Percentiles rank a stretch among this genome's conserved stretches.
Evolutionary conservation across 2,329 filamentous ascomycete species (phyloP).

Genomic region (Emergomyces africanus): DNA sequence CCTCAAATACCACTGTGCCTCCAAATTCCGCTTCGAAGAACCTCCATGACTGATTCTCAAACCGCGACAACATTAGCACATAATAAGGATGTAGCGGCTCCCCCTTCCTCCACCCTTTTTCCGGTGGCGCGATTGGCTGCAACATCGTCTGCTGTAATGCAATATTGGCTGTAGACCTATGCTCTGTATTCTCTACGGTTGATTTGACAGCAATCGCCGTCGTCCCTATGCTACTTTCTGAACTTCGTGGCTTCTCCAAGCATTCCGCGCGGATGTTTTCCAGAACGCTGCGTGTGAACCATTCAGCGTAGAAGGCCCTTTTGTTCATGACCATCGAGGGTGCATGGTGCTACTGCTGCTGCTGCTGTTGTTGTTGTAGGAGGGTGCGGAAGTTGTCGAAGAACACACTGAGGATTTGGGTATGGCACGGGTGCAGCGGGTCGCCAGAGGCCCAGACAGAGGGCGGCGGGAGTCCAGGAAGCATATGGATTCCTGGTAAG

Average conservation of each 20-base stretch:
- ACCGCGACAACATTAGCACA: constrained; percentile 10
- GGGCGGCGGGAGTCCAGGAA: constrained; percentile 10
- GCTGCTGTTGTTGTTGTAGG: neutral
- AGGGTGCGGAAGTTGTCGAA: constrained; percentile 5
- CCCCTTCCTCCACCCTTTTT: constrained; percentile 7
- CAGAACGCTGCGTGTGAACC: constrained; percentile 9
- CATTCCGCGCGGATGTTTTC: constrained; percentile 12
- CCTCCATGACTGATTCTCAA: constrained; percentile 4
- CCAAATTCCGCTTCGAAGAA: neutral
- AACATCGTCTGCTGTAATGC: constrained; percentile 6
- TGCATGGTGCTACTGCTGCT: neutral
- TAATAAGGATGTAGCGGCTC: constrained; percentile 11
- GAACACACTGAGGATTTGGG: constrained; percentile 8
- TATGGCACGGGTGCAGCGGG: constrained; percentile 9
- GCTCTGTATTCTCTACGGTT: constrained; percentile 4
- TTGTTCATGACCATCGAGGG: neutral
- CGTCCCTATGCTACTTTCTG: neutral
- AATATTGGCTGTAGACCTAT: constrained; percentile 3
- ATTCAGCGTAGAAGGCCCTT: constrained; percentile 7
- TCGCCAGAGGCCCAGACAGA: constrained; percentile 8
- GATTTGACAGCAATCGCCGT: constrained; percentile 6
- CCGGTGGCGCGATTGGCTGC: constrained; percentile 7
- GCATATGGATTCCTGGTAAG: constrained; percentile 10
- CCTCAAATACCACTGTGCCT: neutral
- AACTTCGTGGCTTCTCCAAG: constrained; percentile 7